Percentiles rank a stretch among this genome's conserved stretches.
These are phyloP conservation scores for Boletus huronensis DNA, from an alignment of 768 basidiomycete genomes.

Conservation along the genomic window DNA sequence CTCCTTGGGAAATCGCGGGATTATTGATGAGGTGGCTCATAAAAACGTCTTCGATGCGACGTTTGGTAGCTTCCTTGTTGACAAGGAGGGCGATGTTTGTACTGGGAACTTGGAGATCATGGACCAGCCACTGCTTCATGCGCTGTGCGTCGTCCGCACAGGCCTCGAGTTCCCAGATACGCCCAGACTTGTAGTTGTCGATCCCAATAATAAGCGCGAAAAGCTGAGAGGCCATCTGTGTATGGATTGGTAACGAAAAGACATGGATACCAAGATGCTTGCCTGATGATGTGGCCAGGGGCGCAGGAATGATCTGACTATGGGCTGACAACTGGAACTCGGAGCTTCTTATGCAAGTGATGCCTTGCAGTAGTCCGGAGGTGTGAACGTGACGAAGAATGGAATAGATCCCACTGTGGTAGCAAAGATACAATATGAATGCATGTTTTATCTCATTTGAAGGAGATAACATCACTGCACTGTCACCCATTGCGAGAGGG, in stretches of 20 bases:
- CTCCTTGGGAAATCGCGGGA: constrained; percentile 52
- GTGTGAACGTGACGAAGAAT: too few species aligned
- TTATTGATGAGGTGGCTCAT: constrained; percentile 64
- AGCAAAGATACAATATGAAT: too few species aligned
- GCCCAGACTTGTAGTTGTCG: constrained; percentile 62
- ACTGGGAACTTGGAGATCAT: constrained; percentile 55
- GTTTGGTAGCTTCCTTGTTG: constrained; percentile 58
- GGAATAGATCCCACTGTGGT: too few species aligned
- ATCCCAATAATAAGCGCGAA: constrained; percentile 70
- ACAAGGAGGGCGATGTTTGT: constrained; percentile 55
- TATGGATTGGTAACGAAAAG: constrained; percentile 7
- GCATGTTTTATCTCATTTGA: too few species aligned
- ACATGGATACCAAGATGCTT: not conserved
- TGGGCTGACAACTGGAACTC: not conserved
- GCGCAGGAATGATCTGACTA: constrained; percentile 11
- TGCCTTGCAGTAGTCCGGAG: too few species aligned
- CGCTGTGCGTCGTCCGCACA: constrained; percentile 62
- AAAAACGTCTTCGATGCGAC: constrained; percentile 57
- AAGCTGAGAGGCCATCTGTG: constrained; percentile 43
- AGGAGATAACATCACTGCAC: too few species aligned
- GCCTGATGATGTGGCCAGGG: constrained; percentile 9
- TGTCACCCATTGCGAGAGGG: too few species aligned
- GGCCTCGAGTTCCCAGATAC: constrained; percentile 63
- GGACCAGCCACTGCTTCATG: constrained; percentile 53
- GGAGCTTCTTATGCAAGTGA: constrained; percentile 19